A percentile compares a stretch with the other conserved stretches of the same genome.
Evolutionary conservation across 116 monocot genomes (phyloP).

Genomic region (Phalaenopsis hybrid): DNA sequence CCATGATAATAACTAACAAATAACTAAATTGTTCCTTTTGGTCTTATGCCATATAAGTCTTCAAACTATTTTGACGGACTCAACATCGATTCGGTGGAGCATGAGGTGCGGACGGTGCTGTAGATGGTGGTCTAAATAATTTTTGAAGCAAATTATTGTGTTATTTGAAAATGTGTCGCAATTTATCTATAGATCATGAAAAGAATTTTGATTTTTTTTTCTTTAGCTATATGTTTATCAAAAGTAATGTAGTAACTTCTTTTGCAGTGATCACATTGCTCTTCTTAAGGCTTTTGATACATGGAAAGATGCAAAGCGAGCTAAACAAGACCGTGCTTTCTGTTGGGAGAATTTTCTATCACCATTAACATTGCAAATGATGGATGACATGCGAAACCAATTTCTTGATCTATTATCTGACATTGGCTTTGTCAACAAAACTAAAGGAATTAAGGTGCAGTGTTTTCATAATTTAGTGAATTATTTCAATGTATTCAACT

Average conservation of each 20-base stretch:
- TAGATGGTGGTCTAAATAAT: no score
- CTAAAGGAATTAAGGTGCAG: slow-evolving; percentile 65
- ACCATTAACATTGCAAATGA: slow-evolving; percentile 88
- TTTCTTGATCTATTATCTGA: slow-evolving; percentile 83
- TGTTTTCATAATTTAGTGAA: not conserved
- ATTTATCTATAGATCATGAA: not conserved
- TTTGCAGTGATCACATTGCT: slow-evolving; percentile 76
- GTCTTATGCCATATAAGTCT: no score
- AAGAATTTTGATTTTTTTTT: not conserved
- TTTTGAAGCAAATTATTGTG: not conserved
- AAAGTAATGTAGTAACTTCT: not conserved
- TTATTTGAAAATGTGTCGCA: slow-evolving; percentile 1
- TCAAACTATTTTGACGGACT: no score
- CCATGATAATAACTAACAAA: no score
- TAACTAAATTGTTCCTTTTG: no score
- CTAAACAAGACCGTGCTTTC: slow-evolving; percentile 65
- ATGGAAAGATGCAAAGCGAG: slow-evolving; percentile 78
- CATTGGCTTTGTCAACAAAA: slow-evolving; percentile 82
- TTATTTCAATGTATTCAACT: not conserved
- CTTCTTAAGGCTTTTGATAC: slow-evolving; percentile 70
- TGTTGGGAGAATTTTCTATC: slow-evolving; percentile 97
- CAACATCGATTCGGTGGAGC: no score
- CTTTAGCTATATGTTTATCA: not conserved
- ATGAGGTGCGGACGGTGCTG: no score
- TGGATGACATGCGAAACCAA: slow-evolving; percentile 85